phyloP scores from a whole-genome alignment of 1,284 basidiomycete genomes.

The Ceratobasidium sp. region DNA sequence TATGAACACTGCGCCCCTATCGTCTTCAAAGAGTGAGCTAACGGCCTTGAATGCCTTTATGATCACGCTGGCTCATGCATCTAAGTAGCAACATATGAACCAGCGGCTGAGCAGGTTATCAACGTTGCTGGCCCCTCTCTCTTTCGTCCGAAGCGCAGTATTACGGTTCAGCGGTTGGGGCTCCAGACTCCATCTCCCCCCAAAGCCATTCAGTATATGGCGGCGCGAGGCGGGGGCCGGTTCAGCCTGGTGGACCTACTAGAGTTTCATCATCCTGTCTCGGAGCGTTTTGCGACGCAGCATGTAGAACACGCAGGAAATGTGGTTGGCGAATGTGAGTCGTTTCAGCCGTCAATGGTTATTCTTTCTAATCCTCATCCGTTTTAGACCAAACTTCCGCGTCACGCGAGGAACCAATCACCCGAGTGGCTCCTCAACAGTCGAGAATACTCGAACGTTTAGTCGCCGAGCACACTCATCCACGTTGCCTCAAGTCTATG shows the following conservation, averaged over 20 bases:
- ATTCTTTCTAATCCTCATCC: not conserved
- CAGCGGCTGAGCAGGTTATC: not conserved
- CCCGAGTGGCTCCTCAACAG: not conserved
- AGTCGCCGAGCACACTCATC: not conserved
- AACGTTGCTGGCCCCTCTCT: not conserved
- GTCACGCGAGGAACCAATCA: not conserved
- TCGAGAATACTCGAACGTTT: not conserved
- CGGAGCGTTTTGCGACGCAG: conserved; percentile 1
- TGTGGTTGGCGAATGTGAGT: not conserved
- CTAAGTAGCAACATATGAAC: not conserved
- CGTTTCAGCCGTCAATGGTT: not conserved
- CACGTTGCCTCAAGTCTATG: not conserved
- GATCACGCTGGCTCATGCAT: not conserved
- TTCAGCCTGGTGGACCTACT: not conserved
- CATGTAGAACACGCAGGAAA: not conserved
- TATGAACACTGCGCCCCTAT: not conserved
- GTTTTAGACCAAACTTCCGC: not conserved
- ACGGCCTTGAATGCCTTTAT: too few relatives aligned
- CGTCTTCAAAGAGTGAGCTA: not conserved
- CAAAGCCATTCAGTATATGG: not conserved
- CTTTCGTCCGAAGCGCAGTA: not conserved
- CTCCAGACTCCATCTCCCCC: not conserved
- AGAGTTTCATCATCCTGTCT: not conserved
- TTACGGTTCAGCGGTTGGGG: not conserved
- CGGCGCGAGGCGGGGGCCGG: not conserved